phyloP scores from a whole-genome alignment of 2,329 filamentous ascomycete species.

The Ophiocordyceps camponoti-saundersi region DNA sequence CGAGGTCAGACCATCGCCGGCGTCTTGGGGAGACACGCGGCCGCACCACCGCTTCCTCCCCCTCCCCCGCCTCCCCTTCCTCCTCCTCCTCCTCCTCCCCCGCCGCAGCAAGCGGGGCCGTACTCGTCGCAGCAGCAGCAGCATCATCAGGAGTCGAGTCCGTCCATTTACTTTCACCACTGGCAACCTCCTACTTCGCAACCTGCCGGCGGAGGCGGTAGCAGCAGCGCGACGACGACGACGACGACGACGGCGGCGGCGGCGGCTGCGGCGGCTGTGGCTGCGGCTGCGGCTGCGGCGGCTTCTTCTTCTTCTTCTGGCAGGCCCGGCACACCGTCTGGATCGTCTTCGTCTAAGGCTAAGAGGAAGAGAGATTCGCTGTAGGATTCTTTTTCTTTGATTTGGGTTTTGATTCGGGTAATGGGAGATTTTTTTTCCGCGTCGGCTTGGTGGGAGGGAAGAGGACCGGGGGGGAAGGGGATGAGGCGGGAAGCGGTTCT shows the following conservation, averaged over 20 bases:
- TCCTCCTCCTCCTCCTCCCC: slow-evolving; percentile 18
- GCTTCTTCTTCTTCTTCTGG: slow-evolving; percentile 19
- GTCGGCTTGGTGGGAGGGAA: no score
- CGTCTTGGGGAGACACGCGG: slow-evolving; percentile 18
- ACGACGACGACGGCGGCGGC: background rate
- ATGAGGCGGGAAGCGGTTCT: no score
- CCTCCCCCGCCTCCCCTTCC: no score
- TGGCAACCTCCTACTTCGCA: slow-evolving; percentile 70
- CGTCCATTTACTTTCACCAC: slow-evolving; percentile 78
- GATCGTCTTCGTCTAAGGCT: slow-evolving; percentile 52
- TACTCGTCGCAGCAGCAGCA: slow-evolving; percentile 25
- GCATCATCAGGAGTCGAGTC: slow-evolving; percentile 40
- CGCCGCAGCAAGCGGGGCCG: slow-evolving; percentile 8
- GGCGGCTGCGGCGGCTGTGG: no score
- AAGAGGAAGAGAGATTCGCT: slow-evolving; percentile 28
- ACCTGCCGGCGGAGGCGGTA: slow-evolving; percentile 26
- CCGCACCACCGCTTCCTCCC: slow-evolving; percentile 7
- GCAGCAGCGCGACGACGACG: background rate
- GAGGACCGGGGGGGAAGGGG: no score
- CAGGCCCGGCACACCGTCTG: slow-evolving; percentile 57
- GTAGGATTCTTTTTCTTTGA: no score
- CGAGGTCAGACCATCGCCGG: slow-evolving; percentile 32
- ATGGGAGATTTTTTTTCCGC: no score
- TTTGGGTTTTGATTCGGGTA: slow-evolving; percentile 47
- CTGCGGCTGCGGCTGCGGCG: no score